A percentile compares a stretch with the other conserved stretches of the same genome.
Conservation (phyloP, 2,329 filamentous ascomycete species). For the Fusarium sacchari region DNA sequence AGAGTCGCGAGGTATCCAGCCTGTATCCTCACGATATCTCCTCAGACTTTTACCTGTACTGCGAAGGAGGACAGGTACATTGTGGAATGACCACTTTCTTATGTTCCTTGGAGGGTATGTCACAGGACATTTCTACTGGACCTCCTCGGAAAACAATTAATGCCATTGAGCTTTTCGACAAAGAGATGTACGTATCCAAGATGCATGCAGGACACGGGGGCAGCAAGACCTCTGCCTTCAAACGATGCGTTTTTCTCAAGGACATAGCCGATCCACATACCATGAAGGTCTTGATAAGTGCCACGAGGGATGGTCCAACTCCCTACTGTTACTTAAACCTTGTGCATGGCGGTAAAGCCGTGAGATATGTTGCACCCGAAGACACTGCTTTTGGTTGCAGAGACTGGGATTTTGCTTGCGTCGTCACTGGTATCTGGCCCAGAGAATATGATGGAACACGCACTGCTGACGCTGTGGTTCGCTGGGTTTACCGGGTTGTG, state of each 20-base stretch:
- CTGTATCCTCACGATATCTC: slow-evolving; percentile 57
- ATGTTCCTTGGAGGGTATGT: background rate
- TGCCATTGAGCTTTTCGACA: slow-evolving; percentile 62
- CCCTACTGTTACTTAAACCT: slow-evolving; percentile 70
- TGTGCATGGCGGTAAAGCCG: slow-evolving; percentile 66
- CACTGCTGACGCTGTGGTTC: slow-evolving; percentile 49
- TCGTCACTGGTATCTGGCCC: slow-evolving; percentile 70
- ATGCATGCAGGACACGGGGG: slow-evolving; percentile 69
- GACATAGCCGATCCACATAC: slow-evolving; percentile 52
- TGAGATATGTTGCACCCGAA: slow-evolving; percentile 55
- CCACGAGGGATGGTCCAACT: slow-evolving; percentile 60
- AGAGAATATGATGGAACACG: slow-evolving; percentile 61
- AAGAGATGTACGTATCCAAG: slow-evolving; percentile 68
- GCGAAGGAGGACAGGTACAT: slow-evolving; percentile 54
- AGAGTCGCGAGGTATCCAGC: slow-evolving; percentile 52
- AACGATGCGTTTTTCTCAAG: slow-evolving; percentile 70
- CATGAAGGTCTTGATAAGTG: slow-evolving; percentile 52
- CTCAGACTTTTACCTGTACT: slow-evolving; percentile 67
- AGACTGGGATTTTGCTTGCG: slow-evolving; percentile 72
- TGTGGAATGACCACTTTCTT: slow-evolving; percentile 62
- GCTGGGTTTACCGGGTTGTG: slow-evolving; percentile 67
- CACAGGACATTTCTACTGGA: too few species aligned
- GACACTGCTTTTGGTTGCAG: slow-evolving; percentile 70
- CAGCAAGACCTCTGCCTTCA: slow-evolving; percentile 71
- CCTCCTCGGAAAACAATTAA: slow-evolving; percentile 52